Evolutionary conservation across 768 basidiomycete genomes (phyloP), one percentile per base, ranked within the genome.

Genomic region (Leccinum pellstonianum): DNA sequence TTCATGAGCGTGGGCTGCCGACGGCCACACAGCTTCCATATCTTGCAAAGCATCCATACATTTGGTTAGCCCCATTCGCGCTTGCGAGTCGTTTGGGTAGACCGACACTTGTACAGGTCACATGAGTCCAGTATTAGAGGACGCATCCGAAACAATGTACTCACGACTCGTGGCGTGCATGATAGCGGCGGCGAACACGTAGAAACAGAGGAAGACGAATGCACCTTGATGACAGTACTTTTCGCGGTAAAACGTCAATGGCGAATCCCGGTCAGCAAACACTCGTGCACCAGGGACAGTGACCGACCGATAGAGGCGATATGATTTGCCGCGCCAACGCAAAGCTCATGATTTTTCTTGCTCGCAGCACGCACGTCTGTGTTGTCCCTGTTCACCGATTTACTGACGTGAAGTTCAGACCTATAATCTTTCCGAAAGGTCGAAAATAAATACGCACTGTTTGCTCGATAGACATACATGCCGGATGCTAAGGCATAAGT

Each of bases 21-120:
- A 84, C 0, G 90, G 90, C 91, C 91, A 93, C 23, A 87, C 77
- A 38, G 81, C 75, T 52, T 84, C 81, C 86, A 92, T 89, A 21
- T 77, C 78, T 55, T 79, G 76, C 33, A 93, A 25, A 25, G 25
- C 25, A 25, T 25, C 25, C 25, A 25, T 25, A 25, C 25, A 25
- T 25, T 25, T 25, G 25, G 25, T 25, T 25, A 25, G 25, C 25
- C 25, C 25, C 25, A 25, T 25, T 25, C 25, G 25, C 25, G 25
- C 25, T 25, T 25, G 25, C 25, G 25, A 25, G 25, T 25, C 25
- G 25, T 25, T 25, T 25, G 25, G 25, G 25, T 25, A 25, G 25
- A 25, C 25, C 25, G 25, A 25, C 25, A 25, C 25, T 25, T 25
- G 25, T 25, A 25, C 25, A 25, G 25, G 25, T 25, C 25, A 25